Base-by-base conservation (phyloP, 192 early-diverging fungal species). In the Ramicandelaber brevisporus region DNA sequence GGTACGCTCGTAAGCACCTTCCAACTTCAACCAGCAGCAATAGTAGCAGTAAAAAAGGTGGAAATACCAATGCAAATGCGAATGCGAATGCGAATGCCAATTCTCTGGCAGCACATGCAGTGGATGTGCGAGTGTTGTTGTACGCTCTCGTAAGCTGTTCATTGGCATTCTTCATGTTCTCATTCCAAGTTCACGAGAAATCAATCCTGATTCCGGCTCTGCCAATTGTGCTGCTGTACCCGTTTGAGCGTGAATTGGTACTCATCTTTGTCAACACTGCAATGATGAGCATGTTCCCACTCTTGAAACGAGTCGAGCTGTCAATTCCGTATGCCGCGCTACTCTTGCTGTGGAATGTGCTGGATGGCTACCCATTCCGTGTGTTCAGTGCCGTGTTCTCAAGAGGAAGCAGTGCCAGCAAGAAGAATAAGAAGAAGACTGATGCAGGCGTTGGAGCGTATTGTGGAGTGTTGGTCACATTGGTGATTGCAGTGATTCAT, bases 121-220 rank as follows among this genome's bases (percentile, higher is more conserved):
- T 32, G 14, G 24, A 21, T 2, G 6, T 40, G n/a, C 34, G 10
- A 10, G 33, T 46, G 5, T 43, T 97, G 10, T 38, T 83, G 20
- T 79, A 82, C 32, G 54, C 70, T 1, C 38, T 90, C 20, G 38
- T 73, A 21, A 76, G 70, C 39, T 62, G 62, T 1, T 75, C 82
- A 2, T 48, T 98, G 15, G 77, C 70, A 3, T 98, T 98, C 42
- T 98, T 89, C 56, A 41, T 98, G 38, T 79, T 90, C 30, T 82
- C 88, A 6, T 98, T 98, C 59, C 87, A 93, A 56, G 77, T 93
- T 3, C 92, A 98, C 48, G 92, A 98, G 43, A 98, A 98, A 44
- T 78, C 77, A 0, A 93, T 98, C 22, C 44, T 98, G 20, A 43
- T 98, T 5, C 87, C 92, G 1, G 33, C 63, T 3, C 47, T 83